phyloP scores from a whole-genome alignment of 1,139 yeast genomes.

The Hyphopichia buzzinii region DNA sequence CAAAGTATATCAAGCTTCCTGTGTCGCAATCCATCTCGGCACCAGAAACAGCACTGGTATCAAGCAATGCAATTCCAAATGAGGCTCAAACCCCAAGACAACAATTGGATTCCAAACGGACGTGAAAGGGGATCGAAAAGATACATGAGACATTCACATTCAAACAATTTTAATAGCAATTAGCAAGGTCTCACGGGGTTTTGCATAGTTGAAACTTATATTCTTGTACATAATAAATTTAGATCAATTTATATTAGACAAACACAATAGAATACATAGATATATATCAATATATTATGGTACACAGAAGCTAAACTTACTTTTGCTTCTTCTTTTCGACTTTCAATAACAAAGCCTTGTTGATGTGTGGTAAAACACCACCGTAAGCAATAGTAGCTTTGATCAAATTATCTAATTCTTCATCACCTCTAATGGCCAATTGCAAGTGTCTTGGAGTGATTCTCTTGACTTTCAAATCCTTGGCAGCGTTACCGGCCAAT shows the following conservation, averaged over 20 bases:
- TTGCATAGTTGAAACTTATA: too few species aligned
- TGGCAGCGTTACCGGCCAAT: slow-evolving; percentile 98
- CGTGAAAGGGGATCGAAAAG: too few species aligned
- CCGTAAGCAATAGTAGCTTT: slow-evolving; percentile 99
- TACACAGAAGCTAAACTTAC: slow-evolving; percentile 10
- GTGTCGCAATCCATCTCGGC: background rate
- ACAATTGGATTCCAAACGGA: too few species aligned
- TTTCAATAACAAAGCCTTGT: slow-evolving; percentile 88
- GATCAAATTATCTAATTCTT: slow-evolving; percentile 92
- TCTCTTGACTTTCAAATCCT: slow-evolving; percentile 97
- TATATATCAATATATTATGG: background rate
- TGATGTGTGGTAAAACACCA: slow-evolving; percentile 96
- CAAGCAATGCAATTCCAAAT: too few species aligned
- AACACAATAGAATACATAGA: background rate
- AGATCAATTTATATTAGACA: background rate
- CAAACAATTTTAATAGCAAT: too few species aligned
- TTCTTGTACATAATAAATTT: slow-evolving; percentile 1
- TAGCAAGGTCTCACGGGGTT: too few species aligned
- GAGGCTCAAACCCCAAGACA: too few species aligned
- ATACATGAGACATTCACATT: too few species aligned
- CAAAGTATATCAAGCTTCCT: slow-evolving; percentile 36
- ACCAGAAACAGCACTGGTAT: too few species aligned
- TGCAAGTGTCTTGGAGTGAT: slow-evolving; percentile 98
- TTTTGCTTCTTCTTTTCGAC: slow-evolving; percentile 80
- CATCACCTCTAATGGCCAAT: slow-evolving; percentile 98